A percentile compares a stretch with the other conserved stretches of the same genome.
phyloP scores from a whole-genome alignment of 2,329 filamentous ascomycete genomes.

The Pseudocercospora fuligena region DNA sequence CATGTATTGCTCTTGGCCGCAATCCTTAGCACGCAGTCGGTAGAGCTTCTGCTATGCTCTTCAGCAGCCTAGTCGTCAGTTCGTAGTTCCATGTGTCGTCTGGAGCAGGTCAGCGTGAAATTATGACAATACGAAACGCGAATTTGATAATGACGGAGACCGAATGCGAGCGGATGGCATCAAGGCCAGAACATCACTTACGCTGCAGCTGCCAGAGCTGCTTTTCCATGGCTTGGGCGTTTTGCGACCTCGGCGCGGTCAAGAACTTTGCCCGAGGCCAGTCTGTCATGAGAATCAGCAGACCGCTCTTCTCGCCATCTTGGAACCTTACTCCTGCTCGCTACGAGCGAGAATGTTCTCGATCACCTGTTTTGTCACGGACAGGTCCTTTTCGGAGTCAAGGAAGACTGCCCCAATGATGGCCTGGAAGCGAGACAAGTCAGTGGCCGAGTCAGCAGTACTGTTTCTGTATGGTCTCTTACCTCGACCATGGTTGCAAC shows the following conservation, averaged over 20 bases:
- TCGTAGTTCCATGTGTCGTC: neutral
- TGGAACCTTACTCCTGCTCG: neutral
- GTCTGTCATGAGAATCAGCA: neutral
- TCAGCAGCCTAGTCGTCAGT: neutral
- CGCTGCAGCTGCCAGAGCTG: neutral
- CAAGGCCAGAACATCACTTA: neutral
- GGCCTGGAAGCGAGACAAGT: neutral
- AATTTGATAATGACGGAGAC: neutral
- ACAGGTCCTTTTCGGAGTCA: neutral
- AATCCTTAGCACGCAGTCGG: neutral
- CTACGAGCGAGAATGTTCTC: neutral
- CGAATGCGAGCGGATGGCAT: neutral
- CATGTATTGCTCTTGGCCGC: neutral
- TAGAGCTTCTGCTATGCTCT: neutral
- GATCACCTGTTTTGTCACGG: neutral
- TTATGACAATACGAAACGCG: neutral
- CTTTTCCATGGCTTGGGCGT: neutral
- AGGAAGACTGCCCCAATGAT: conserved; percentile 3
- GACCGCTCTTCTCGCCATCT: neutral
- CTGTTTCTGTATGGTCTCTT: neutral
- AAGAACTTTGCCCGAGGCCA: neutral
- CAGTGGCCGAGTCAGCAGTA: neutral
- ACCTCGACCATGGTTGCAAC: conserved; percentile 7
- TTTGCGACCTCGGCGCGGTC: neutral
- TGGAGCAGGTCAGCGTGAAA: neutral